Base-by-base conservation (phyloP, 2,329 filamentous ascomycete species). In the Sporothrix globosa region DNA sequence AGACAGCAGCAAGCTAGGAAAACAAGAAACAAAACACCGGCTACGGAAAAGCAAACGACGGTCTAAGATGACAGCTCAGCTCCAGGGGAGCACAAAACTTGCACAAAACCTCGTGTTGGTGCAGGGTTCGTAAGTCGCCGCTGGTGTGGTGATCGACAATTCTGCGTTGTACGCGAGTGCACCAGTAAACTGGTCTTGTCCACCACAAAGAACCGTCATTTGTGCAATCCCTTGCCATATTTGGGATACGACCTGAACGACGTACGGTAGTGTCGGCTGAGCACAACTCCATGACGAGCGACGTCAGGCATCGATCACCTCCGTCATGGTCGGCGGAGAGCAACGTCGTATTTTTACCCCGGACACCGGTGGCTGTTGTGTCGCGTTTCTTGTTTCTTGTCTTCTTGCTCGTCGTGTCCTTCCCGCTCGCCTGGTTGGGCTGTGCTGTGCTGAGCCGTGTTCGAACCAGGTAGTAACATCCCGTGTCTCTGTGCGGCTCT, bases 81-180 rank as follows among this genome's bases (percentile, higher is more conserved):
- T 7, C 34, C 34, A 10, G n/a, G n/a, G n/a, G n/a, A 53, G n/a
- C 50, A 21, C 21, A 5, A n/a, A 53, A n/a, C 34, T 34, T 34
- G 34, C 34, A 53, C 63, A 44, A 67, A 19, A 67, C 63, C 48
- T 67, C 63, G 63, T 67, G 63, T 67, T 67, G 30, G 63, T 34
- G 61, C 44, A 65, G 44, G 24, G 46, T 34, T 65, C 14, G 21
- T 19, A 17, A 46, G 11, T 61, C 21, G 58, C 58, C 58, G 58
- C 58, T 61, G 58, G 58, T 39, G 44, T 61, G 58, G 58, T 61
- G 58, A 61, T 61, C 58, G 58, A 19, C 58, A 44, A 4, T 7
- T 27, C n/a, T 17, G n/a, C 11, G 60, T 19, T 3, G 58, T 46
- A 11, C n/a, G 4, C 19, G 34, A 9, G 34, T 34, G 34, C 7